Base-by-base conservation (phyloP, 2,329 filamentous ascomycete genomes). In the Calonectria montana region DNA sequence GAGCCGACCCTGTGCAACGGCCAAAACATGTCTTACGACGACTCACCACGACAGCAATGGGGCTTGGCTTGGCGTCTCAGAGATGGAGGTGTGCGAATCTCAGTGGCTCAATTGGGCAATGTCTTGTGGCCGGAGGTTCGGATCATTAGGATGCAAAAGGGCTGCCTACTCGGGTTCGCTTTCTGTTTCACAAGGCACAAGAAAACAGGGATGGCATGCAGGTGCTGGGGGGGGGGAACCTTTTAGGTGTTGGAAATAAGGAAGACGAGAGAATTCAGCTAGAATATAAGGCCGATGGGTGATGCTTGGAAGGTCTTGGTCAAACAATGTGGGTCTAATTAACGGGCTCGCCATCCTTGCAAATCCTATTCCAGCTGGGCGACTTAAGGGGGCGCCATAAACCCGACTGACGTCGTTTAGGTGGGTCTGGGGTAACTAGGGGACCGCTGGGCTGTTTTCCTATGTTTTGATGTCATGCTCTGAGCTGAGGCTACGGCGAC, bases 381-480 rank as follows among this genome's bases (percentile, higher is more conserved):
- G 31, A 57, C 31, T 23, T 39, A 50, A 57, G 53, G 48, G 53
- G 53, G 53, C 53, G 53, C 53, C 53, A 57, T 57, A 57, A 55
- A 57, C 31, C 18, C 31, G 53, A 57, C 53, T 57, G 53, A 57
- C 53, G 53, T 57, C 53, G 53, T 57, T 57, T 37, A 18, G 53
- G 53, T 57, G 53, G 53, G 31, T 57, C 53, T 57, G 53, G 53
- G 53, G 53, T 57, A 57, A 57, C 31, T 31, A 57, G 53, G 53
- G 53, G 53, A 57, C 53, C 53, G 53, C 31, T 57, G 53, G 31
- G 16, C 27, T 21, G 10, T 35, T 53, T 57, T 39, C 3, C 18
- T n/a, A 18, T 43, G 39, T 43, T 43, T 35, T 35, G 31, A 35
- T 35, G 31, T 9, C 29, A 31, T 31, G 29, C 31, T 35, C 31